Base-by-base conservation (phyloP, 306 rosid genomes). In the Quercus rubra region DNA sequence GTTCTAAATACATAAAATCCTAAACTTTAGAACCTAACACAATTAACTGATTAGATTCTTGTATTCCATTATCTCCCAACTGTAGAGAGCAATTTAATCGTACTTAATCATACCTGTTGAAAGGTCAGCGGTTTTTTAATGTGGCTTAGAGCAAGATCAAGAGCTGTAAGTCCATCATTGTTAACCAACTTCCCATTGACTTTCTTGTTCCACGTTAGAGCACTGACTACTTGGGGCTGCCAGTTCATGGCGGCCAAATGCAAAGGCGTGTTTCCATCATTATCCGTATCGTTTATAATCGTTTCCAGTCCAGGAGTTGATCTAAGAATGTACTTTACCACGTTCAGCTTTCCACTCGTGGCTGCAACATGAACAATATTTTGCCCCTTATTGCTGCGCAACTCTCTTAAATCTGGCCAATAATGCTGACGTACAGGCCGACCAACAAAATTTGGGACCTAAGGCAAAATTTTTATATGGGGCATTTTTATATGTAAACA, bases 271-370 rank as follows among this genome's bases (percentile, higher is more conserved):
- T 86, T n/a, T 70, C 86, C 82, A 0, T 38, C 0, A 0, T 0
- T 15, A 28, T 86, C 83, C 51, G 55, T 76, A 31, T 73, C 79
- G 76, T 86, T 83, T 66, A 81, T 72, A 80, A 76, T 10, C 27
- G n/a, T 8, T 3, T 17, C 4, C 38, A 25, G 68, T 20, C 49
- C 13, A 27, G 12, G 20, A 15, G 3, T 30, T n/a, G n/a, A n/a
- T 31, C 59, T 10, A 1, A 86, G 77, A 23, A 80, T 70, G 66
- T 74, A 74, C 0, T 10, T 66, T 1, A 86, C 79, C 4, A 78
- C 31, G 21, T 74, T 52, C 27, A 64, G 10, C 28, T 72, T 70
- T 13, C 83, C 87, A 33, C 18, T n/a, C 2, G 19, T 55, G 20
- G 78, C 78, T 35, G 41, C 41, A 35, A 35, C 41, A 35, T 35